Conservation (phyloP, 1,284 basidiomycete species). For the Coriolopsis trogii region DNA sequence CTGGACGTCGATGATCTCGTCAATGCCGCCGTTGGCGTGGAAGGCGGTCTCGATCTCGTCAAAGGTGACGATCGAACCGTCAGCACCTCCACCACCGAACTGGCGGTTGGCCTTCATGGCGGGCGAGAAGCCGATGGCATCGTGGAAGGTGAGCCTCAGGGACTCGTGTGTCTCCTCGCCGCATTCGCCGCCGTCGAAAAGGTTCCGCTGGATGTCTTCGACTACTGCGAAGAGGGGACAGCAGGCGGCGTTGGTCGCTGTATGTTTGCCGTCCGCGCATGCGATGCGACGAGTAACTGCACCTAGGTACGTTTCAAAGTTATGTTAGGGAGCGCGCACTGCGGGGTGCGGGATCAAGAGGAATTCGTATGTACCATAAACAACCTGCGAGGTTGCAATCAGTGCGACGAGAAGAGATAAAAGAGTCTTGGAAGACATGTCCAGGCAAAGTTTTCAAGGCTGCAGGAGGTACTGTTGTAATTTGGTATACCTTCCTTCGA, state of each 20-base stretch:
- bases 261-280: conserved; percentile 39
- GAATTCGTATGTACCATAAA: conserved; percentile 12
- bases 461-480: conserved; percentile 6
- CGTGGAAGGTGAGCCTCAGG: conserved; percentile 15
- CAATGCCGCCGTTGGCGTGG: conserved; percentile 29
- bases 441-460: neutral
- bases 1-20: conserved; percentile 28
- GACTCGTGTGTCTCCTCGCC: conserved; percentile 48
- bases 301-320: neutral
- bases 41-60: conserved; percentile 25
- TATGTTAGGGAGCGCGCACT: neutral
- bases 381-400: conserved; percentile 6
- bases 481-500: conserved; percentile 2
- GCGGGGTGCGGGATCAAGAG: neutral
- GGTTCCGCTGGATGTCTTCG: conserved; percentile 41
- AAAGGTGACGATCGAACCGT: conserved; percentile 33
- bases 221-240: conserved; percentile 43
- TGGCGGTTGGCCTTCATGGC: conserved; percentile 5
- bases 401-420: conserved; percentile 7
- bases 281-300: conserved; percentile 29
- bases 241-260: conserved; percentile 40
- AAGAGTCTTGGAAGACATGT: conserved; percentile 18
- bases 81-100: conserved; percentile 31
- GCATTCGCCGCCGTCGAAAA: conserved; percentile 45
- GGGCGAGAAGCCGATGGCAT: conserved; percentile 35